Conservation (phyloP, 768 basidiomycete species). For the Psilocybe cyanescens region DNA sequence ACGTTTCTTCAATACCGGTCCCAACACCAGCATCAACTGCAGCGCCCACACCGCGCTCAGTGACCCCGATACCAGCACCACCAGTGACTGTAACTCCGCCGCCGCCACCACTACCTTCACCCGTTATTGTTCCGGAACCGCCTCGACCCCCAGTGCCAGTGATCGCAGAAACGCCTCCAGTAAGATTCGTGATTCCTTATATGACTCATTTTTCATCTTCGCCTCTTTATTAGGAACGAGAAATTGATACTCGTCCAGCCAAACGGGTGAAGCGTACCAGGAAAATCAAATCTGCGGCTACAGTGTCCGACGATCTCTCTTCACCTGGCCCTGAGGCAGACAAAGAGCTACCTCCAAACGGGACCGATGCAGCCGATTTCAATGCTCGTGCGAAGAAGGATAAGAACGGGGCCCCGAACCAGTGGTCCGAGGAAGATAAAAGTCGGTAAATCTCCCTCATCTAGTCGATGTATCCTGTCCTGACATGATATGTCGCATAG, state of each 20-base stretch:
- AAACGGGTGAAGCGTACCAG: constrained; percentile 44
- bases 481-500: constrained; percentile 31
- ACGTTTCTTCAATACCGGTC: not conserved
- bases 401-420: constrained; percentile 26
- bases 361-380: constrained; percentile 22
- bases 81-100: not conserved
- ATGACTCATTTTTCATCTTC: not conserved
- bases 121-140: not conserved
- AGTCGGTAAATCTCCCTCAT: constrained; percentile 37
- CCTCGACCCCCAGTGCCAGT: constrained; percentile 1
- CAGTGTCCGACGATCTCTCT: constrained; percentile 37
- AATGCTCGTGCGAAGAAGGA: constrained; percentile 31
- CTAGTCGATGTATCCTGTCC: constrained; percentile 1
- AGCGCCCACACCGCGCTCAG: constrained; percentile 3
- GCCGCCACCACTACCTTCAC: not conserved
- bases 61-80: not conserved
- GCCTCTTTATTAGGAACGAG: constrained; percentile 25
- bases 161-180: constrained; percentile 15
- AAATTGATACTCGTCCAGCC: constrained; percentile 37
- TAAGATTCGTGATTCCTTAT: constrained; percentile 9
- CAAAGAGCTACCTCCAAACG: constrained; percentile 26
- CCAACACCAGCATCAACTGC: constrained; percentile 4
- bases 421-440: constrained; percentile 75
- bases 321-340: constrained; percentile 28
- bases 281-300: constrained; percentile 46